Base-by-base conservation (phyloP, 345 rosid genomes). In the Citrus mangshanensis region DNA sequence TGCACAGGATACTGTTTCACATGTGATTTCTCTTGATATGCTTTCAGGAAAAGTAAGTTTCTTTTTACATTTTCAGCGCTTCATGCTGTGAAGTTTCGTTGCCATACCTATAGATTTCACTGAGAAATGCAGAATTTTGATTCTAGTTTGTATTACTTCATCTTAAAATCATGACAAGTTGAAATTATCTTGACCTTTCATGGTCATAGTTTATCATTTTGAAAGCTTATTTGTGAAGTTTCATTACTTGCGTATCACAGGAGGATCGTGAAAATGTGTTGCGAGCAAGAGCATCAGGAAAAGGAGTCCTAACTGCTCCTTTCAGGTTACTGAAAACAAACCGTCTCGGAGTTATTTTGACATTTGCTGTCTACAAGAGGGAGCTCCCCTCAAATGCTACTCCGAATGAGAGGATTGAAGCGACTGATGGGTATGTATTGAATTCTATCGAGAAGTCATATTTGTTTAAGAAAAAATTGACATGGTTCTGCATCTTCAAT, bases 291-390 rank as follows among this genome's bases (percentile, higher is more conserved):
- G 91, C 61, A 61, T 92, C 89, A 8, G 98, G 98, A 77, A 93
- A 91, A 81, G 98, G 99, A 66, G 98, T 92, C 81, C 87, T 95
- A 66, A 95, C 99, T 73, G 99, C 99, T 80, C 99, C 99, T 78
- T 95, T 95, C 74, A 89, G 90, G 84, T 81, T 95, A 81, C 83
- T 95, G 55, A 95, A 95, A 89, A 86, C 97, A 68, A 92, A 92
- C 64, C 89, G 99, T 51, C 99, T 95, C 40, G 99, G 99, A 65
- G 98, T 95, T 72, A 95, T 95, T 74, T 86, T 95, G 89, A 95
- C 98, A 62, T 95, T 93, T 83, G 98, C 97, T 34, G 93, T 95
- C 61, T 95, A 95, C 85, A 93, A 88, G 84, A 85, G 82, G 75
- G 97, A 92, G 74, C 93, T 95, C 40, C 95, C 95, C 21, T 81